phyloP scores from a whole-genome alignment of 2,329 filamentous ascomycete genomes.

The Penicillium paneum region DNA sequence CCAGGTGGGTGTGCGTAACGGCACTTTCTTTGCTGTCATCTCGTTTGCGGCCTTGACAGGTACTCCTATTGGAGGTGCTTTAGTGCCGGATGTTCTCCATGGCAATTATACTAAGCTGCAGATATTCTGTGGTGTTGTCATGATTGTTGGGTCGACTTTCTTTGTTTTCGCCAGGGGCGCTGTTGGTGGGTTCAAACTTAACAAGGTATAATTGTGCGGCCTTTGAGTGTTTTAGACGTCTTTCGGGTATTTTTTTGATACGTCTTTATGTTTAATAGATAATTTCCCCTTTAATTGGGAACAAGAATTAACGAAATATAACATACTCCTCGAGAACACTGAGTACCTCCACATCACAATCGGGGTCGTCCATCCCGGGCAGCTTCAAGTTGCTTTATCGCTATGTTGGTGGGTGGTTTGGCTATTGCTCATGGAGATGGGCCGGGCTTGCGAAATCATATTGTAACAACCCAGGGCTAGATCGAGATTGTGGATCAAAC shows the following conservation, averaged over 20 bases:
- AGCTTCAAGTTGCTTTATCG: too few relatives aligned
- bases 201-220: constrained; percentile 18
- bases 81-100: constrained; percentile 26
- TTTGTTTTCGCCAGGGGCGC: constrained; percentile 24
- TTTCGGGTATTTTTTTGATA: not conserved
- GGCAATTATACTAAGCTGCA: constrained; percentile 26
- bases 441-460: not conserved
- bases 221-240: not conserved
- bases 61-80: constrained; percentile 29
- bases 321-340: constrained; percentile 6
- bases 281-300: not conserved
- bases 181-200: constrained; percentile 25
- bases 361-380: constrained; percentile 15
- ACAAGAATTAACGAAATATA: too few relatives aligned
- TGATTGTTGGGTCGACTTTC: constrained; percentile 23
- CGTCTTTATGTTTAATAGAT: not conserved
- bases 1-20: constrained; percentile 66
- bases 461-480: constrained; percentile 3
- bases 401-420: too few relatives aligned
- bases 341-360: constrained; percentile 16
- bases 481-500: constrained; percentile 2
- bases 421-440: too few relatives aligned
- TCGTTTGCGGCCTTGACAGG: constrained; percentile 61
- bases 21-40: constrained; percentile 60
- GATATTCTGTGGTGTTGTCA: constrained; percentile 28